Percentiles rank a stretch among this genome's conserved stretches.
These are phyloP conservation scores for Chlorophyllum brunneum DNA, from an alignment of 768 basidiomycete genomes.

Conservation along the genomic window DNA sequence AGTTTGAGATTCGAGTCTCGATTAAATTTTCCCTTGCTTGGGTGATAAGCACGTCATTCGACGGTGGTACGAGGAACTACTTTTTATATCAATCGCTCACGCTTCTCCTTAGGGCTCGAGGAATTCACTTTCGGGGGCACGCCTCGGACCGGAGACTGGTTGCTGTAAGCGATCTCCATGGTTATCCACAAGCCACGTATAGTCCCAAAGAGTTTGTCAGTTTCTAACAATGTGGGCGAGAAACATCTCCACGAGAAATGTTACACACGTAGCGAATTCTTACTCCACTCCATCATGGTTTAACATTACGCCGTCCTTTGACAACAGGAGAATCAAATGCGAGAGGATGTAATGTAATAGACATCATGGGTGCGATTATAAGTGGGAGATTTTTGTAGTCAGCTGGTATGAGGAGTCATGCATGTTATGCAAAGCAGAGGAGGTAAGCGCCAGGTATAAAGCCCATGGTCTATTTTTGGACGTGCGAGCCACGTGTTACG, in stretches of 20 bases:
- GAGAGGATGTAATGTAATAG: neutral
- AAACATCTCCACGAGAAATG: neutral
- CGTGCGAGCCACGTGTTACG: constrained; percentile 1
- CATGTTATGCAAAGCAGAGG: neutral
- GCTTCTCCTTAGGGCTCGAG: neutral
- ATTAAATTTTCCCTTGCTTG: neutral
- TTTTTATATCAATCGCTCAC: neutral
- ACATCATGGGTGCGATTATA: neutral
- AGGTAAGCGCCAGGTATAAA: neutral
- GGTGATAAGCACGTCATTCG: neutral
- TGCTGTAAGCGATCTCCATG: neutral
- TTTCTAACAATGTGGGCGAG: neutral
- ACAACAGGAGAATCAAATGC: neutral
- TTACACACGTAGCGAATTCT: neutral
- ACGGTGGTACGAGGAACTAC: too few relatives aligned
- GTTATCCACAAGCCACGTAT: neutral
- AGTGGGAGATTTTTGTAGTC: neutral
- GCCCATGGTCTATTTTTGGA: neutral
- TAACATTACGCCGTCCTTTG: neutral
- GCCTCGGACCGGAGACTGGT: neutral
- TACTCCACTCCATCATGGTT: constrained; percentile 2
- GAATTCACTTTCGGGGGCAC: neutral
- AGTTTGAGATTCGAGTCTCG: neutral
- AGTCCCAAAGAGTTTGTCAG: too few relatives aligned
- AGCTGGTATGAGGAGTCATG: neutral